Percentiles rank a stretch among this genome's conserved stretches.
Conservation (phyloP, 169 alveolate genomes). For the Eimeria necatrix region DNA sequence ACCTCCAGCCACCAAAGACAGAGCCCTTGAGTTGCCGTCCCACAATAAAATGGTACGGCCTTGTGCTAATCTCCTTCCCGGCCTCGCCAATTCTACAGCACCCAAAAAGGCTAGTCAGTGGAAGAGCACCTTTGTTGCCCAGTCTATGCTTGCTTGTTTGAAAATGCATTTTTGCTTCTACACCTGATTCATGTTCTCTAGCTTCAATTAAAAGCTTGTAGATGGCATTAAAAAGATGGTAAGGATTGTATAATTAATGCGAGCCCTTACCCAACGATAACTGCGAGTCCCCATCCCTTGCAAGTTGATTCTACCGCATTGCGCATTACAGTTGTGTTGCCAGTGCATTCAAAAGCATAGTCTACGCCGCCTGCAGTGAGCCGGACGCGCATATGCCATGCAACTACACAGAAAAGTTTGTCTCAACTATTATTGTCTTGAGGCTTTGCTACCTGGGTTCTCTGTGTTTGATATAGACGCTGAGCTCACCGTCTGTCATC, state of each 20-base stretch:
- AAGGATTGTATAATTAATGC: not conserved
- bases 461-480: not conserved
- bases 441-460: too few species aligned
- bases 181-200: too few species aligned
- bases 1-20: constrained; percentile 93
- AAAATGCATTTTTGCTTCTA: too few species aligned
- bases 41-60: constrained; percentile 91
- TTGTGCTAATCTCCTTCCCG: constrained; percentile 89
- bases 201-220: too few species aligned
- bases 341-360: constrained; percentile 93
- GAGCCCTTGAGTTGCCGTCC: constrained; percentile 94
- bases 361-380: constrained; percentile 88
- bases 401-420: not conserved
- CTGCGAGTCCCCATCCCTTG: constrained; percentile 90
- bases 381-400: not conserved
- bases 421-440: too few species aligned
- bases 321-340: constrained; percentile 90
- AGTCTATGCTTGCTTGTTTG: too few species aligned
- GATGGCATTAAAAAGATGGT: too few species aligned
- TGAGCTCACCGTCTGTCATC: constrained; percentile 47
- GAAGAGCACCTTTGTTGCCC: too few species aligned
- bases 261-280: constrained; percentile 88
- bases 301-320: constrained; percentile 87
- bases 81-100: constrained; percentile 70
- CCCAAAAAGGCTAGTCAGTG: not conserved